Conservation (phyloP, 768 basidiomycete genomes). For the Agaricus sinodeliciosus region DNA sequence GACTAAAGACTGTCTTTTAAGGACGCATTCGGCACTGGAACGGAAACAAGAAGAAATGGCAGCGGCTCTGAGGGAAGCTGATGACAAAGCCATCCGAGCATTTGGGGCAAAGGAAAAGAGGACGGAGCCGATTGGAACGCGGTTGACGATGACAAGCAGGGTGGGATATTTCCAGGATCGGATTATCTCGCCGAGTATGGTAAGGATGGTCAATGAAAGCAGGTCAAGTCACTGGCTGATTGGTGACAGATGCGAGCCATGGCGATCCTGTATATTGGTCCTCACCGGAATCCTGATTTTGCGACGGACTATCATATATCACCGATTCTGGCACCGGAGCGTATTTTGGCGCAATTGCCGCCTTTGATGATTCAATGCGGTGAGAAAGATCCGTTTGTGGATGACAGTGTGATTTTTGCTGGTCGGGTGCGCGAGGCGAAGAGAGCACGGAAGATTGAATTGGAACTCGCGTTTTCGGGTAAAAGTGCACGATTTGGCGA, state of each 20-base stretch:
- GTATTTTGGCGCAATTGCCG: slow-evolving; percentile 88
- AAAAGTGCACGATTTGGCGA: slow-evolving; percentile 61
- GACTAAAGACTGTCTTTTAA: slow-evolving; percentile 16
- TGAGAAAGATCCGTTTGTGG: slow-evolving; percentile 91
- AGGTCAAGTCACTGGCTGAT: not conserved
- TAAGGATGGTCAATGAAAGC: slow-evolving; percentile 29
- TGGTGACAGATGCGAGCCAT: slow-evolving; percentile 93
- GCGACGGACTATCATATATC: slow-evolving; percentile 94
- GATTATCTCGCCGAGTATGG: slow-evolving; percentile 94
- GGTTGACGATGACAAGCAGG: slow-evolving; percentile 92
- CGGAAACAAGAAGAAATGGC: slow-evolving; percentile 47
- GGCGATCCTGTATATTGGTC: slow-evolving; percentile 96
- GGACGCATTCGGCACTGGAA: slow-evolving; percentile 36
- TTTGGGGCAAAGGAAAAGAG: slow-evolving; percentile 15
- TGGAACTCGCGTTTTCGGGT: slow-evolving; percentile 55
- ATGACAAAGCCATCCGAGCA: slow-evolving; percentile 35
- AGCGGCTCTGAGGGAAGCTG: slow-evolving; percentile 43
- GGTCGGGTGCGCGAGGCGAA: slow-evolving; percentile 95
- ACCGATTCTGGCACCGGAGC: slow-evolving; percentile 81
- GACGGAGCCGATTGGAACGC: slow-evolving; percentile 67
- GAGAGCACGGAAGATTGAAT: slow-evolving; percentile 67
- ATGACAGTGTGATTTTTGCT: slow-evolving; percentile 96
- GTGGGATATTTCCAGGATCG: slow-evolving; percentile 92
- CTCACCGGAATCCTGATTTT: slow-evolving; percentile 91
- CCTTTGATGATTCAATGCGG: slow-evolving; percentile 92